Evolutionary conservation across 495 filamentous ascomycete species (phyloP), one percentile per base, ranked within the genome.

Genomic region (Penicillium paxilli): DNA sequence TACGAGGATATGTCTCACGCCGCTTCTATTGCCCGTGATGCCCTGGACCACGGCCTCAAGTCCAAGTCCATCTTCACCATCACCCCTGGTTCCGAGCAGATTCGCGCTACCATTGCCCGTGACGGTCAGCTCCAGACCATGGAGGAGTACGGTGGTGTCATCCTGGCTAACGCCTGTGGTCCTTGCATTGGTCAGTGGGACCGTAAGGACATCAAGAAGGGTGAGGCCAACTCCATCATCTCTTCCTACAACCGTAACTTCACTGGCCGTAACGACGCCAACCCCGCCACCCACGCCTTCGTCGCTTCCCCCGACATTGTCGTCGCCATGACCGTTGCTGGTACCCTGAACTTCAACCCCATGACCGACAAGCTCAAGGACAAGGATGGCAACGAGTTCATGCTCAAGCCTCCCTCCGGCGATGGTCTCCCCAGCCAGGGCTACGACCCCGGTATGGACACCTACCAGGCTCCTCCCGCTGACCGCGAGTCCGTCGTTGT

Each of bases 241-340:
- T 95, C 90, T 28, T 96, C 91, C 37, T 94, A 96, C 84, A 96
- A 96, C 85, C 91, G 94, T 76, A 99, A 99, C 85, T 99, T 99
- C 81, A 98, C 93, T 63, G 94, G 94, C 60, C 92, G 94, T 75
- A 98, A 98, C 77, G 94, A 98, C 65, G 94, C 93, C 63, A 99
- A 99, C 83, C 95, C 94, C 37, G 92, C 94, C 45, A 99, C 94
- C 54, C 94, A 98, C 80, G 88, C 93, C 55, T 99, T 99, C 76
- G 95, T 99, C 62, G 87, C 94, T 63, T 98, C 95, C n/a, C 94
- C 94, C 57, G 94, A 99, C 75, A 80, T 99, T 45, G 92, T 96
- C 51, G 90, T 95, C 37, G 94, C 94, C 61, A 76, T 98, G 83
- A 86, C 88, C 59, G 80, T 96, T 70, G 94, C 94, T 54, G 94